Evolutionary conservation across 208 protist species (phyloP).

Genomic region (Crithidia sp.): DNA sequence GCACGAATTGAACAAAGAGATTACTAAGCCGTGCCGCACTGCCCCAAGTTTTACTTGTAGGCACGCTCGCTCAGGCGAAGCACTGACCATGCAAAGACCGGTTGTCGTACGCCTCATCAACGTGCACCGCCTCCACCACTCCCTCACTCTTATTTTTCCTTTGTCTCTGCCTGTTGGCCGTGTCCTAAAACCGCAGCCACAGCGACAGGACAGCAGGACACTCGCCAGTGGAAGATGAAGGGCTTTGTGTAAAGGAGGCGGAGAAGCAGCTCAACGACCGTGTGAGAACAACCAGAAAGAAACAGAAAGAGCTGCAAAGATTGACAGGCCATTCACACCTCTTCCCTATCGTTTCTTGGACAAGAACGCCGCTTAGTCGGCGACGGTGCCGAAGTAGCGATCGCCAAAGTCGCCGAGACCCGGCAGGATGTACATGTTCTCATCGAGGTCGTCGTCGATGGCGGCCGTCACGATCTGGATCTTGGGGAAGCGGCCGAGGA

Average conservation of each 20-base stretch:
- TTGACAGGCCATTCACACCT: too few species aligned
- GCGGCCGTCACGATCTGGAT: constrained; percentile 91
- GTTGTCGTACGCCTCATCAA: too few species aligned
- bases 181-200: too few species aligned
- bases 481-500: constrained; percentile 71
- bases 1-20: too few species aligned
- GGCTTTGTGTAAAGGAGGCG: too few species aligned
- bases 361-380: constrained; percentile 23
- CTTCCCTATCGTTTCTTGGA: too few species aligned
- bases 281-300: too few species aligned
- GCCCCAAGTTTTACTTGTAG: background rate
- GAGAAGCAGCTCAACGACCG: too few species aligned
- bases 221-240: too few species aligned
- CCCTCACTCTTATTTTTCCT: background rate
- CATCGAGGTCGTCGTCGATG: constrained; percentile 93
- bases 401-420: constrained; percentile 98
- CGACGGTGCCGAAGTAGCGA: constrained; percentile 95
- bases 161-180: too few species aligned
- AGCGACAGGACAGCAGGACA: too few species aligned
- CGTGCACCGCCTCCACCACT: background rate
- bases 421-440: constrained; percentile 95
- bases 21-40: background rate
- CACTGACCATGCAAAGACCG: background rate
- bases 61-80: background rate
- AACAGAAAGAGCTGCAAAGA: too few species aligned